Evolutionary conservation across 371 early-diverging fungal genomes (phyloP).

Genomic region (Lichtheimia ramosa): DNA sequence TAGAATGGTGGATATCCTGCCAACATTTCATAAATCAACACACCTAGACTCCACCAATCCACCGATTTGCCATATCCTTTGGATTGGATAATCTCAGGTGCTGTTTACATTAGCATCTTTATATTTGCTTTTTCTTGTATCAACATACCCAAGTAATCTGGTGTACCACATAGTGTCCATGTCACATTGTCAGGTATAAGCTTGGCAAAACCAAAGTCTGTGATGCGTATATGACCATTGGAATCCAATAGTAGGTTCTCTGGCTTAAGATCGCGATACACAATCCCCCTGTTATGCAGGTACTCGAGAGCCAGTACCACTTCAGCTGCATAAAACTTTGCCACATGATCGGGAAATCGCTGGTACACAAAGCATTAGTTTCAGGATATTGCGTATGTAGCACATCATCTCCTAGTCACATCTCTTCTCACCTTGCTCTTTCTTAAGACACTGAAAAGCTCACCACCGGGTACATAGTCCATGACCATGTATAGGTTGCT

Average conservation of each 20-base stretch:
- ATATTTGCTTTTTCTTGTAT: neutral
- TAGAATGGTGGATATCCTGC: constrained; percentile 92
- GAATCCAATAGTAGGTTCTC: constrained; percentile 97
- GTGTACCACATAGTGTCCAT: constrained; percentile 98
- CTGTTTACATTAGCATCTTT: constrained; percentile 21
- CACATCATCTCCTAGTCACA: constrained; percentile 75
- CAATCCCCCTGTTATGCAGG: constrained; percentile 93
- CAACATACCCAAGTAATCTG: constrained; percentile 66
- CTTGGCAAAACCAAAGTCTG: constrained; percentile 97
- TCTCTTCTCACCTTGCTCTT: constrained; percentile 75
- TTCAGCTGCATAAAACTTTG: constrained; percentile 96
- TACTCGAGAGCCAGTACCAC: constrained; percentile 30
- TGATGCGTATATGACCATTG: constrained; percentile 68
- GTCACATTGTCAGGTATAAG: constrained; percentile 58
- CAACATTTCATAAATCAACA: constrained; percentile 95
- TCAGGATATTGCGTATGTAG: constrained; percentile 76
- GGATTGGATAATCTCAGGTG: constrained; percentile 97
- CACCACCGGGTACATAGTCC: constrained; percentile 97
- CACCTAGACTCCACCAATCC: constrained; percentile 98
- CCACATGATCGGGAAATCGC: constrained; percentile 88
- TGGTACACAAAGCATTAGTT: neutral
- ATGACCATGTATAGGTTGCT: constrained; percentile 45
- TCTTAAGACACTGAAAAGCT: constrained; percentile 77
- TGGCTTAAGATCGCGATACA: constrained; percentile 99
- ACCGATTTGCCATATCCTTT: constrained; percentile 96